Evolutionary conservation across 768 basidiomycete species (phyloP), one percentile per base, ranked within the genome.

Genomic region (Mycena vulgaris): DNA sequence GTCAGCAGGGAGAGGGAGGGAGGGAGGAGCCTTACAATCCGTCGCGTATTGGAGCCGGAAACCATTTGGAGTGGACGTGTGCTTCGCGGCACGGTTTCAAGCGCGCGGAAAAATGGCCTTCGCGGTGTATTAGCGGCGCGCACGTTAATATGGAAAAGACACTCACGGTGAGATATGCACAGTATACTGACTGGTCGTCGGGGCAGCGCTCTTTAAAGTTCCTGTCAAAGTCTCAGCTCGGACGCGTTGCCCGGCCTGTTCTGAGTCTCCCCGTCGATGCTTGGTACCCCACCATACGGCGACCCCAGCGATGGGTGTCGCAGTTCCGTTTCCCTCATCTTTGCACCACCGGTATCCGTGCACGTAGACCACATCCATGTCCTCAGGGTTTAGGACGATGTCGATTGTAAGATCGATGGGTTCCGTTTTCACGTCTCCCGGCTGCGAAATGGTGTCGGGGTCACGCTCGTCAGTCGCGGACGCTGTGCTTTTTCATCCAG

Each of bases 131-230:
- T 9, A 33, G 48, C 17, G 47, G 48, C 17, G 47, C 16, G n/a
- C 4, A 4, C 11, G 35, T 7, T 14, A 7, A n/a, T n/a, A n/a
- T n/a, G n/a, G 25, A 33, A 21, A 6, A 11, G 23, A 25, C 10
- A 61, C 33, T 49, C 21, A 49, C 47, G 21, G 49, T 21, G 23
- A 51, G 33, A 3, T 48, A 63, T 25, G 61, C 39, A 37, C 21
- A 52, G 39, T 63, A 33, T 6, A 51, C 39, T 2, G 39, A 63
- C 51, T 63, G 51, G 23, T 53, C 47, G 31, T 33, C 62, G 51
- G 62, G 62, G 19, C 62, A 63, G 37, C 61, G 61, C 61, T 63
- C 61, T 2, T 6, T 13, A 28, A 55, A 42, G n/a, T 64, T 64
- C 21, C 51, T 64, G 31, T 42, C 49, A 17, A 55, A 45, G 19